phyloP scores from a whole-genome alignment of 805 yeast species.

The Myxozyma neotropica region DNA sequence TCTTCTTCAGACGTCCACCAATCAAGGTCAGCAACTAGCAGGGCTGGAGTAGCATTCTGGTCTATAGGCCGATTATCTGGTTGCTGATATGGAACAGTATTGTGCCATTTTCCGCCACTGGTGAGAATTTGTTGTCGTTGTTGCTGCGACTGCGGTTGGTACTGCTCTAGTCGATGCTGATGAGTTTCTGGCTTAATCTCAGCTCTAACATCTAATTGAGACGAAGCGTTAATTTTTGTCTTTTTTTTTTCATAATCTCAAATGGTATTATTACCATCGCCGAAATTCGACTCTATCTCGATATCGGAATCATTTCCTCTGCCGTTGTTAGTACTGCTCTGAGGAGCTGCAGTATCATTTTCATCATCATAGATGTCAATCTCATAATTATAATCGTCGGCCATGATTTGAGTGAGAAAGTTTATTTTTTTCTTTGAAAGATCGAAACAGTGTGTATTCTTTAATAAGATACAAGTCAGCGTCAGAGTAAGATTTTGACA shows the following conservation, averaged over 20 bases:
- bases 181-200: background rate
- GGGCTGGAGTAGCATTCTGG: slow-evolving; percentile 26
- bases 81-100: slow-evolving; percentile 11
- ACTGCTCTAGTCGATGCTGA: background rate
- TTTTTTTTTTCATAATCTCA: background rate
- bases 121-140: background rate
- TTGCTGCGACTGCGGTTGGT: background rate
- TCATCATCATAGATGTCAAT: slow-evolving; percentile 34
- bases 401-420: slow-evolving; percentile 13
- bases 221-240: background rate
- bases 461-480: background rate
- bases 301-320: slow-evolving; percentile 17
- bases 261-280: background rate
- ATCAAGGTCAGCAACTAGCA: slow-evolving; percentile 30
- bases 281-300: slow-evolving; percentile 16
- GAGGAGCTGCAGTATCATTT: slow-evolving; percentile 10
- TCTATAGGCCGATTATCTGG: slow-evolving; percentile 32
- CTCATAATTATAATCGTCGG: slow-evolving; percentile 33
- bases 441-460: background rate
- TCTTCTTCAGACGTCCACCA: slow-evolving; percentile 38
- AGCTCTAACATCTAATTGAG: background rate
- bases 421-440: background rate
- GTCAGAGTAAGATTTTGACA: background rate
- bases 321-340: background rate
- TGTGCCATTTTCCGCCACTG: slow-evolving; percentile 28